A percentile compares a stretch with the other conserved stretches of the same genome.
Evolutionary conservation across 2,329 filamentous ascomycete genomes (phyloP).

Genomic region (Geoglossum cookeanum): DNA sequence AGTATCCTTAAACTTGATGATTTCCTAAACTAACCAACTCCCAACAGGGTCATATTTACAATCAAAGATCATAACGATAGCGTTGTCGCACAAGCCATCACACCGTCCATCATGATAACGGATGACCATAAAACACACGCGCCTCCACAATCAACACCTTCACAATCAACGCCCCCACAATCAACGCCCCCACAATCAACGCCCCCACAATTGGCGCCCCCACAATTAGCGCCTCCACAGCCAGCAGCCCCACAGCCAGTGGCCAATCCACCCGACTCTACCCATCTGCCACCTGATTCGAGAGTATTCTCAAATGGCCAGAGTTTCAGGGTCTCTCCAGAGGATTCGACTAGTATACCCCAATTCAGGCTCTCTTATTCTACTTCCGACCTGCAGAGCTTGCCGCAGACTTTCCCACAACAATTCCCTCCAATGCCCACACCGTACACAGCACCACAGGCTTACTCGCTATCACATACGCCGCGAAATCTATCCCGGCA

Average conservation of each 20-base stretch:
- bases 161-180: no score
- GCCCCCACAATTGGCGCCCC: slow-evolving; percentile 10
- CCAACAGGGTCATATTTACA: slow-evolving; percentile 63
- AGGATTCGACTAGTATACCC: slow-evolving; percentile 13
- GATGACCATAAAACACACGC: slow-evolving; percentile 87
- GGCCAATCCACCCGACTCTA: slow-evolving; percentile 15
- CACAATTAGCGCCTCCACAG: no score
- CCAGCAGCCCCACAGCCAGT: slow-evolving; percentile 8
- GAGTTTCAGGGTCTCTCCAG: background rate
- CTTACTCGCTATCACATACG: slow-evolving; percentile 29
- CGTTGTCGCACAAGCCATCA: slow-evolving; percentile 67
- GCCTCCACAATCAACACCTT: slow-evolving; percentile 17
- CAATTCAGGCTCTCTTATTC: slow-evolving; percentile 40
- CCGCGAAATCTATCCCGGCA: slow-evolving; percentile 51
- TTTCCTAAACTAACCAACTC: slow-evolving; percentile 10
- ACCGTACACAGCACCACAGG: slow-evolving; percentile 14
- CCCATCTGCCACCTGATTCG: slow-evolving; percentile 23
- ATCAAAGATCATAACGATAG: slow-evolving; percentile 64
- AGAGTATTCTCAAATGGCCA: slow-evolving; percentile 19
- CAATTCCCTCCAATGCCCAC: slow-evolving; percentile 21
- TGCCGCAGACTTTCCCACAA: slow-evolving; percentile 32
- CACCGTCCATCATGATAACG: slow-evolving; percentile 84
- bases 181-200: no score
- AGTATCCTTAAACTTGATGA: slow-evolving; percentile 9
- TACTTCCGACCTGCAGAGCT: slow-evolving; percentile 40